Percentiles rank a stretch among this genome's conserved stretches.
Conservation (phyloP, 1,139 yeast genomes). For the Pneumocystis oryctolagi region DNA sequence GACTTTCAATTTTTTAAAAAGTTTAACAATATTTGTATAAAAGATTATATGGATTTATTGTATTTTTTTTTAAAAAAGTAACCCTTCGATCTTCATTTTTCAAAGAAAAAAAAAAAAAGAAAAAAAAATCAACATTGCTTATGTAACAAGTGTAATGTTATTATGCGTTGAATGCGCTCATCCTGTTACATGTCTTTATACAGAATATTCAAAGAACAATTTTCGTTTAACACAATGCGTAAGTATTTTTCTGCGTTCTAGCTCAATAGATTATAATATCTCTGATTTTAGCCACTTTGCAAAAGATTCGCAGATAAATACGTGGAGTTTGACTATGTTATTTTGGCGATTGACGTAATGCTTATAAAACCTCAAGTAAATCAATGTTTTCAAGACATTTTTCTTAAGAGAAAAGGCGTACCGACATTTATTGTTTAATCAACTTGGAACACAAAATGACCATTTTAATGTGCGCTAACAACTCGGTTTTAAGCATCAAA, state of each 20-base stretch:
- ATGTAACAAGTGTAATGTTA: not conserved
- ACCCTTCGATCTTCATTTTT: too few relatives aligned
- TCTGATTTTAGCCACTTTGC: conserved; percentile 33
- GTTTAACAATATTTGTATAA: too few relatives aligned
- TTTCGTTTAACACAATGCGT: conserved; percentile 65
- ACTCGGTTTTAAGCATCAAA: conserved; percentile 14
- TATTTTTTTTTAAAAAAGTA: too few relatives aligned
- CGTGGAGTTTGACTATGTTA: conserved; percentile 75
- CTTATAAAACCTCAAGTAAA: conserved; percentile 61
- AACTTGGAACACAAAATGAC: conserved; percentile 27
- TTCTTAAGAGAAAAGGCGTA: conserved; percentile 31
- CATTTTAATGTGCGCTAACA: conserved; percentile 2
- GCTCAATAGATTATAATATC: too few relatives aligned
- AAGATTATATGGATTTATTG: too few relatives aligned
- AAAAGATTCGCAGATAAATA: conserved; percentile 71
- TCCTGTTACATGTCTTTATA: conserved; percentile 50
- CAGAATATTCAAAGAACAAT: conserved; percentile 60
- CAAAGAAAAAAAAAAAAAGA: too few relatives aligned
- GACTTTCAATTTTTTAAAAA: too few relatives aligned
- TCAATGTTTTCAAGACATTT: not conserved
- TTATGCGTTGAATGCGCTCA: conserved; percentile 71
- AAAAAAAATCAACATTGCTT: too few relatives aligned
- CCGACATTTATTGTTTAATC: conserved; percentile 71
- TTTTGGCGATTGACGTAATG: conserved; percentile 67
- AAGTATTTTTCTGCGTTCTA: not conserved